Conservation (phyloP, 208 protist genomes). For the Trypanosoma conorhini region DNA sequence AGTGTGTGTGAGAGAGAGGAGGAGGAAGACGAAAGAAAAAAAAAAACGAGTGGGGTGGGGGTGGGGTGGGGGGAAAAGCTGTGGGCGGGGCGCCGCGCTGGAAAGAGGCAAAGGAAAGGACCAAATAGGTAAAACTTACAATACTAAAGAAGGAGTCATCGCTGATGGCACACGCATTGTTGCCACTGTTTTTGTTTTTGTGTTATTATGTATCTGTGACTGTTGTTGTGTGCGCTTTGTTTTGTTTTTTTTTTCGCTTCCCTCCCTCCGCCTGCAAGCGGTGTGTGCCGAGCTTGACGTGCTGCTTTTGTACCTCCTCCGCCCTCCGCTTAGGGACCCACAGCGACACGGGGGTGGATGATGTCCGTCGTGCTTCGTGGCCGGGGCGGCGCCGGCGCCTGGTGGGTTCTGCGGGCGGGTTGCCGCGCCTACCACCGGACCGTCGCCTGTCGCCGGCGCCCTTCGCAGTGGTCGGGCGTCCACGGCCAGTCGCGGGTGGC, state of each 20-base stretch:
- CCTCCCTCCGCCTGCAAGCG: not conserved
- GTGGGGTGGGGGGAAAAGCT: no score
- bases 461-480: not conserved
- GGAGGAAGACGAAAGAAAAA: not conserved
- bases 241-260: no score
- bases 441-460: not conserved
- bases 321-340: not conserved
- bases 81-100: no score
- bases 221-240: no score
- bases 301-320: not conserved
- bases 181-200: no score
- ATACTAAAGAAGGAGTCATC: no score
- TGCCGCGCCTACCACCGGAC: not conserved
- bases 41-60: not conserved
- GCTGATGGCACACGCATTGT: no score
- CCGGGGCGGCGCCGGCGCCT: not conserved
- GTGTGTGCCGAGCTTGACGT: not conserved
- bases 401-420: not conserved
- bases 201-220: no score
- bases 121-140: no score
- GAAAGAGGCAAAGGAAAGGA: not conserved
- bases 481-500: slow-evolving; percentile 8
- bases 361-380: not conserved
- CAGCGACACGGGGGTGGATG: not conserved
- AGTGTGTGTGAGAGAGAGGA: not conserved